Percentiles rank a stretch among this genome's conserved stretches.
These are phyloP conservation scores for Xylaria intraflava DNA, from an alignment of 495 filamentous ascomycete genomes.

Conservation along the genomic window DNA sequence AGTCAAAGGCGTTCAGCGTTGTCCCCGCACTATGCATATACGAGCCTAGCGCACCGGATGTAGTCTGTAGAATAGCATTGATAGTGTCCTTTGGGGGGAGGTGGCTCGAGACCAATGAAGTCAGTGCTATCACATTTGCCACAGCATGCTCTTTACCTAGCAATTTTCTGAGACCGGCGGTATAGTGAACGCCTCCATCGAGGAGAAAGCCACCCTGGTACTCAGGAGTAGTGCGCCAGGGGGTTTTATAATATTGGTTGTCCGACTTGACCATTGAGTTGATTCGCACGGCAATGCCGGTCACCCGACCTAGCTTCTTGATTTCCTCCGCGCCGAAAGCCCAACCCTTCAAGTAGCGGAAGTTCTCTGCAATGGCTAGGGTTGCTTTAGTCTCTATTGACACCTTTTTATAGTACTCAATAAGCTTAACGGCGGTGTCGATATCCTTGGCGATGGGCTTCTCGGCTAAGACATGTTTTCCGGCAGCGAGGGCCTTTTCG, in stretches of 20 bases:
- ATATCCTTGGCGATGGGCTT: conserved; percentile 73
- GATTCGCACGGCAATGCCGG: conserved; percentile 55
- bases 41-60: conserved; percentile 55
- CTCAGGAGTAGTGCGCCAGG: conserved; percentile 65
- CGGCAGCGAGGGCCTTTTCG: conserved; percentile 54
- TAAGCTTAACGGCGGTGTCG: conserved; percentile 52
- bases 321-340: conserved; percentile 52
- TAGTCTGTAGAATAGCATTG: conserved; percentile 54
- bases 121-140: conserved; percentile 51
- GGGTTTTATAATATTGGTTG: conserved; percentile 52
- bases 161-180: conserved; percentile 56
- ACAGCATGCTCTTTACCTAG: conserved; percentile 48
- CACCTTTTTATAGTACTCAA: conserved; percentile 53
- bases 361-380: conserved; percentile 72
- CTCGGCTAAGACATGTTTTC: conserved; percentile 78
- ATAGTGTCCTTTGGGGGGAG: conserved; percentile 72
- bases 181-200: conserved; percentile 69
- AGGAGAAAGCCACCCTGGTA: conserved; percentile 75
- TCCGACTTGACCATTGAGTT: conserved; percentile 44
- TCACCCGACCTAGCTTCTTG: conserved; percentile 53
- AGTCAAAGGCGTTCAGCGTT: conserved; percentile 45
- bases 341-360: conserved; percentile 56
- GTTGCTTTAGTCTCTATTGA: conserved; percentile 38
- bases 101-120: conserved; percentile 50
- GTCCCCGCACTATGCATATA: conserved; percentile 60